Evolutionary conservation across 2,329 filamentous ascomycete genomes (phyloP).

Genomic region (Atkinsonella hypoxylon): DNA sequence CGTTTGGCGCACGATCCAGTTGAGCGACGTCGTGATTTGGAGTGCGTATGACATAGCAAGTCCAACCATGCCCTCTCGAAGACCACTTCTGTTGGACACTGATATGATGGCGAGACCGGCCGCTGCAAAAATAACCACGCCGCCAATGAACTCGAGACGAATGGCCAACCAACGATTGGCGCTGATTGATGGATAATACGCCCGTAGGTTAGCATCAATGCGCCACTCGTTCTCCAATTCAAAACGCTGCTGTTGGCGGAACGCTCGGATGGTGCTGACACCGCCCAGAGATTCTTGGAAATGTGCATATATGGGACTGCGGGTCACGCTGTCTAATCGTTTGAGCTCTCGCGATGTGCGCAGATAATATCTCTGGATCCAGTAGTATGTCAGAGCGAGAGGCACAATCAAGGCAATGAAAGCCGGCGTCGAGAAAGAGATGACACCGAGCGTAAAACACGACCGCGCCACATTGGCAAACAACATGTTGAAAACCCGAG

Average conservation of each 20-base stretch:
- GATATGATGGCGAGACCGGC: slow-evolving; percentile 74
- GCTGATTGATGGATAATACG: slow-evolving; percentile 92
- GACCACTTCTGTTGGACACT: slow-evolving; percentile 52
- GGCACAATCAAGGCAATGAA: slow-evolving; percentile 77
- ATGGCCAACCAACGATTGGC: slow-evolving; percentile 91
- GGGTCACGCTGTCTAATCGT: slow-evolving; percentile 85
- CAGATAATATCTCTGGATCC: slow-evolving; percentile 94
- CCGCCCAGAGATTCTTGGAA: slow-evolving; percentile 96
- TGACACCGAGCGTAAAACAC: slow-evolving; percentile 75
- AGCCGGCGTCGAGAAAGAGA: slow-evolving; percentile 66
- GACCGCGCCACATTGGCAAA: slow-evolving; percentile 67
- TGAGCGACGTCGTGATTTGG: slow-evolving; percentile 92
- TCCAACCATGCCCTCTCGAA: slow-evolving; percentile 70
- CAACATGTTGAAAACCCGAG: slow-evolving; percentile 95
- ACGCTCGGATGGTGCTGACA: slow-evolving; percentile 89
- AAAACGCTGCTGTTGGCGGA: slow-evolving; percentile 79
- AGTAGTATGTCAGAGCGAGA: slow-evolving; percentile 69
- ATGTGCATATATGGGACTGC: slow-evolving; percentile 94
- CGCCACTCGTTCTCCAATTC: slow-evolving; percentile 93
- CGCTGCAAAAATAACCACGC: slow-evolving; percentile 78
- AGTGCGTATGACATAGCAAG: slow-evolving; percentile 94
- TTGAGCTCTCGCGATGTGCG: slow-evolving; percentile 94
- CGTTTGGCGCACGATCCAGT: slow-evolving; percentile 97
- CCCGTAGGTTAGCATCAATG: slow-evolving; percentile 84
- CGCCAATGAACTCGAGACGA: slow-evolving; percentile 89